Percentiles rank a stretch among this genome's conserved stretches.
These are phyloP conservation scores for Logfia minima DNA, from an alignment of 129 eudicot species.

Conservation along the genomic window DNA sequence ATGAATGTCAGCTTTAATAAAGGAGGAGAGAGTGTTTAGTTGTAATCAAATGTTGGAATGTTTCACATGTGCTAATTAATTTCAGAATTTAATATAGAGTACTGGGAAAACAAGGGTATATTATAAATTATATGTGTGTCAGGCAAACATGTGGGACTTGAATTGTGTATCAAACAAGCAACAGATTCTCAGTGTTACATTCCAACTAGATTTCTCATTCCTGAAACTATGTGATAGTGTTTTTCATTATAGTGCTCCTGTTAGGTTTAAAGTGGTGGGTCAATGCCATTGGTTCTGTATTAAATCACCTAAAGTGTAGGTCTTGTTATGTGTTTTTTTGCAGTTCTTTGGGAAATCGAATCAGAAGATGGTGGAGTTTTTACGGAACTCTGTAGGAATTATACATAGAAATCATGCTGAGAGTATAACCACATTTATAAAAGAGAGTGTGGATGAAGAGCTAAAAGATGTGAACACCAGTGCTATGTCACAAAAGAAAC, in stretches of 20 bases:
- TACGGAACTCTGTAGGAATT: conserved; percentile 82
- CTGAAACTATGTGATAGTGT: not conserved
- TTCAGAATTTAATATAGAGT: not conserved
- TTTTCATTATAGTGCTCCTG: not conserved
- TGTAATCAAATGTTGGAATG: not conserved
- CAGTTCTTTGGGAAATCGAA: conserved; percentile 81
- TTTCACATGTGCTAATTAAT: not conserved
- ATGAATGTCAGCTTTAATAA: not conserved
- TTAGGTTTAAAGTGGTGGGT: not conserved
- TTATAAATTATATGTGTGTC: not conserved
- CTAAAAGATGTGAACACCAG: conserved; percentile 42
- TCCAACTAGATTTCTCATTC: not conserved
- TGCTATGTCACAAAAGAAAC: conserved; percentile 41
- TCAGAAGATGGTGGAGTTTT: conserved; percentile 80
- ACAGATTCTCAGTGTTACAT: not conserved
- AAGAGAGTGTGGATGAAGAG: conserved; percentile 89
- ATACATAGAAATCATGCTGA: conserved; percentile 89
- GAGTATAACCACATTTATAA: conserved; percentile 82
- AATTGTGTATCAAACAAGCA: not conserved
- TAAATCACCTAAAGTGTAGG: not conserved
- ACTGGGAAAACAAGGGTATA: not conserved
- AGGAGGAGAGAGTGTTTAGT: conserved; percentile 7
- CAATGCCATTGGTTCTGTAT: not conserved
- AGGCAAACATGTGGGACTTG: not conserved
- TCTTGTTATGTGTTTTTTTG: not conserved